phyloP scores from a whole-genome alignment of 208 protist species.

The Trichomonas tenax region DNA sequence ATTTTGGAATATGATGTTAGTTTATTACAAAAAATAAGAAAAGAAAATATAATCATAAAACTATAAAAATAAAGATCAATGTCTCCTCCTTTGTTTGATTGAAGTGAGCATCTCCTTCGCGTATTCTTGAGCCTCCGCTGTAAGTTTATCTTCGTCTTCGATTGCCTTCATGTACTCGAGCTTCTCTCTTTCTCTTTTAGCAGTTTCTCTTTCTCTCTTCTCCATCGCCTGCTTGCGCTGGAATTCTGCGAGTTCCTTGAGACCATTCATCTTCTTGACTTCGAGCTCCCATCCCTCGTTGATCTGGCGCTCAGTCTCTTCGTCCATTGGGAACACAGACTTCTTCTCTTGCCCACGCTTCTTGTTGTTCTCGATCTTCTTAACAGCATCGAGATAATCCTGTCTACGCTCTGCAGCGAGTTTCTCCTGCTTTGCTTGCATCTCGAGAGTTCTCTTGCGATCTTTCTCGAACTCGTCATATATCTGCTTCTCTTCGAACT shows the following conservation, averaged over 20 bases:
- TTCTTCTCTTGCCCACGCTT: neutral
- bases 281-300: neutral
- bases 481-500: neutral
- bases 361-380: neutral
- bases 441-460: neutral
- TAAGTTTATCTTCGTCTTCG: neutral
- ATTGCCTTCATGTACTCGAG: neutral
- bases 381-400: neutral
- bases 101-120: neutral
- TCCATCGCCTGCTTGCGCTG: neutral
- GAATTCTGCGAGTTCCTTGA: neutral
- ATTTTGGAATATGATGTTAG: too few species aligned
- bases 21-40: too few species aligned
- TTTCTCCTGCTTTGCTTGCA: neutral
- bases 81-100: neutral
- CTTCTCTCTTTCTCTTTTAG: constrained; percentile 20
- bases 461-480: neutral
- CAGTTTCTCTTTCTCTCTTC: neutral
- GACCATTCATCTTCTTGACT: neutral
- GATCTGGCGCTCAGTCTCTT: neutral
- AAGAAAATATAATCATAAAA: too few species aligned
- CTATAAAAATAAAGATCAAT: neutral
- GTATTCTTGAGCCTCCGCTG: neutral
- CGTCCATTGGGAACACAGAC: neutral
- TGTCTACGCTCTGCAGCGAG: neutral